phyloP scores from a whole-genome alignment of 495 filamentous ascomycete genomes.

The Xylaria cubensis region DNA sequence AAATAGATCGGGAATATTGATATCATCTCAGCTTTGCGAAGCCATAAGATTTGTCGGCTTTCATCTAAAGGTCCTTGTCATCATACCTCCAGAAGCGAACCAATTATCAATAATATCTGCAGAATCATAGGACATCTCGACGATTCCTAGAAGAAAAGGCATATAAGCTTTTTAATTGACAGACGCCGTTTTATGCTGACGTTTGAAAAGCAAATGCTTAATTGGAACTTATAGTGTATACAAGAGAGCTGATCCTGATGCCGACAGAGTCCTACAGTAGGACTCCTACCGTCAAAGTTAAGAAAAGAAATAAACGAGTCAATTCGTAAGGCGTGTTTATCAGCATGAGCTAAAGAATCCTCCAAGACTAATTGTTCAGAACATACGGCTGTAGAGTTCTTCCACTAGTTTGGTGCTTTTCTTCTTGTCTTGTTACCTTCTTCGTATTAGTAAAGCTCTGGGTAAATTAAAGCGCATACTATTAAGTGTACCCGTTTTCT shows the following conservation, averaged over 20 bases:
- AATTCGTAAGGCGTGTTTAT: not conserved
- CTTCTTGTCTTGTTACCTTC: not conserved
- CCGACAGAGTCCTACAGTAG: not conserved
- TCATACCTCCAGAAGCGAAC: not conserved
- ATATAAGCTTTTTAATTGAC: not conserved
- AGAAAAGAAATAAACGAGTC: not conserved
- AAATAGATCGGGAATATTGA: not conserved
- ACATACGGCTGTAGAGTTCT: not conserved
- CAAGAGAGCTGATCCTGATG: not conserved
- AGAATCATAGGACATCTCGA: not conserved
- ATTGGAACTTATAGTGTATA: not conserved
- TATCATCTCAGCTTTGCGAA: not conserved
- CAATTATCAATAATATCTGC: not conserved
- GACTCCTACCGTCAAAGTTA: not conserved
- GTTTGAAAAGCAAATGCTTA: not conserved
- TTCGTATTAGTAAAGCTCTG: not conserved
- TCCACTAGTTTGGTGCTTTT: not conserved
- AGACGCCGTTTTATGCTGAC: not conserved
- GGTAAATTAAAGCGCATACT: not conserved
- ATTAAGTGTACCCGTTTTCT: not conserved
- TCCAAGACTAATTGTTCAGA: not conserved
- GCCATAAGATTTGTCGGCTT: not conserved
- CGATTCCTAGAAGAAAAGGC: no score
- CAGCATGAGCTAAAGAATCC: not conserved
- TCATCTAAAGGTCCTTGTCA: not conserved